Conservation (phyloP, 2,329 filamentous ascomycete species). For the Trichophyton rubrum region DNA sequence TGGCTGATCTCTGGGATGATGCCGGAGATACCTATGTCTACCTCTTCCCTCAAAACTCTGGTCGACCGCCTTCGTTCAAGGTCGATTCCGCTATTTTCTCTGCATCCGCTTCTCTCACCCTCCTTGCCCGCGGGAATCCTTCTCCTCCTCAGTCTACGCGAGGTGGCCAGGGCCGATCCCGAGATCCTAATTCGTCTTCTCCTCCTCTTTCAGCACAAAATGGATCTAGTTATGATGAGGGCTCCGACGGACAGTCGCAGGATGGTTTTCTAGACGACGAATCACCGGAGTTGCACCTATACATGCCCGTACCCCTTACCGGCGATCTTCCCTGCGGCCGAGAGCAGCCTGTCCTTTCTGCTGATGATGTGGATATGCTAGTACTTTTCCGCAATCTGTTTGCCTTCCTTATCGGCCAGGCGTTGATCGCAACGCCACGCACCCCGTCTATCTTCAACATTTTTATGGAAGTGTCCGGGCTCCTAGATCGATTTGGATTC, state of each 20-base stretch:
- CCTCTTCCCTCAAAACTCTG: slow-evolving; percentile 46
- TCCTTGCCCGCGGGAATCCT: slow-evolving; percentile 42
- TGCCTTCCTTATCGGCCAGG: slow-evolving; percentile 50
- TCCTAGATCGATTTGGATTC: slow-evolving; percentile 47
- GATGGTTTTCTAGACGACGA: slow-evolving; percentile 38
- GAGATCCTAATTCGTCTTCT: slow-evolving; percentile 15
- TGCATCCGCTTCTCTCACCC: slow-evolving; percentile 44
- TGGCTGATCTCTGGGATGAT: slow-evolving; percentile 49
- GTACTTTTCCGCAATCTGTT: slow-evolving; percentile 52
- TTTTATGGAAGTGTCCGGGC: slow-evolving; percentile 48
- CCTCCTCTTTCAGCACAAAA: slow-evolving; percentile 18
- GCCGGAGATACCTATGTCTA: slow-evolving; percentile 52
- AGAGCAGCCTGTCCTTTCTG: slow-evolving; percentile 23
- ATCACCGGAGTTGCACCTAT: slow-evolving; percentile 42
- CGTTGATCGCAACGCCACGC: slow-evolving; percentile 46
- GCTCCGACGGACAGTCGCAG: slow-evolving; percentile 38
- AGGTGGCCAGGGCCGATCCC: slow-evolving; percentile 11
- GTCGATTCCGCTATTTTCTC: slow-evolving; percentile 48
- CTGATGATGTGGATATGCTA: slow-evolving; percentile 44
- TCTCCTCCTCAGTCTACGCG: slow-evolving; percentile 29
- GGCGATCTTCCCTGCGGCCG: slow-evolving; percentile 31
- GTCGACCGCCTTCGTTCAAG: slow-evolving; percentile 48
- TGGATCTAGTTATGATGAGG: slow-evolving; percentile 27
- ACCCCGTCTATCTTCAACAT: slow-evolving; percentile 46
- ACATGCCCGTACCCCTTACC: slow-evolving; percentile 46